phyloP scores from a whole-genome alignment of 2,329 filamentous ascomycete species.

The Helminthosporium solani region DNA sequence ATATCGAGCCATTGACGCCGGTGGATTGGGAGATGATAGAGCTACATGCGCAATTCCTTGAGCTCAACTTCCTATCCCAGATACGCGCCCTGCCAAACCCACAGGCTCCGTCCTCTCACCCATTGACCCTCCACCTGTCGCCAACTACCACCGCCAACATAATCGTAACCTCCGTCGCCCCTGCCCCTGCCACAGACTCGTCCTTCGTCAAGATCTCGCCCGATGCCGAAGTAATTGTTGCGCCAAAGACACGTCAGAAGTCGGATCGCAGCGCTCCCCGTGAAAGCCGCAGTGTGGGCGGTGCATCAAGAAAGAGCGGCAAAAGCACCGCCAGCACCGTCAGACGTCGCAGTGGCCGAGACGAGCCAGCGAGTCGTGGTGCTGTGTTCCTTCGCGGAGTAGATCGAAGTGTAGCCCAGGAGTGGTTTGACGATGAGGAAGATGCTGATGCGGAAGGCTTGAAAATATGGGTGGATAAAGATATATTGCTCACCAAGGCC shows the following conservation, averaged over 20 bases:
- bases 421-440: conserved; percentile 77
- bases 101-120: conserved; percentile 63
- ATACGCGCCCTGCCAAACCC: conserved; percentile 93
- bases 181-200: conserved; percentile 64
- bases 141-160: conserved; percentile 95
- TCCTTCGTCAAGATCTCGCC: conserved; percentile 90
- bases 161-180: conserved; percentile 78
- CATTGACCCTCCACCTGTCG: conserved; percentile 87
- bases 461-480: conserved; percentile 81
- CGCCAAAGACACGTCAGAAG: conserved; percentile 83
- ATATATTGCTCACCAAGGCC: conserved; percentile 69
- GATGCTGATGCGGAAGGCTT: conserved; percentile 55
- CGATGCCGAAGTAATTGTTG: conserved; percentile 95
- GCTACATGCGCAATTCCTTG: conserved; percentile 90
- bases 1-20: conserved; percentile 92
- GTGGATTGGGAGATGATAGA: conserved; percentile 99
- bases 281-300: conserved; percentile 77
- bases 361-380: conserved; percentile 65
- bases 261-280: conserved; percentile 61
- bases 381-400: conserved; percentile 78
- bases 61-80: conserved; percentile 89
- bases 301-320: conserved; percentile 74
- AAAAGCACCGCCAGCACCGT: conserved; percentile 74
- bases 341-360: conserved; percentile 56
- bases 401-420: conserved; percentile 66